Evolutionary conservation across 768 basidiomycete genomes (phyloP), one percentile per base, ranked within the genome.

Genomic region (Amanita rimosa): DNA sequence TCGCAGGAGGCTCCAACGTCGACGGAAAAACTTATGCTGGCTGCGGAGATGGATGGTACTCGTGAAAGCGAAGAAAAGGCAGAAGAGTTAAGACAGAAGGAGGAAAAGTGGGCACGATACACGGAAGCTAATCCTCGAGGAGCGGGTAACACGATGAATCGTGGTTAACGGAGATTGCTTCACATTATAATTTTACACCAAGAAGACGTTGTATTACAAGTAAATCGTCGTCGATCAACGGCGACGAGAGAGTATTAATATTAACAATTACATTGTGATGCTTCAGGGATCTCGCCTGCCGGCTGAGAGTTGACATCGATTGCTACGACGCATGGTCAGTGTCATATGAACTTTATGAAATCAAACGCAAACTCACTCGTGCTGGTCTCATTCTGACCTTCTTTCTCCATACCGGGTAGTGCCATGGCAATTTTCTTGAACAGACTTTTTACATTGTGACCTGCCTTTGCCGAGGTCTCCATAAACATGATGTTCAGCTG

Each of bases 341-440:
- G 33, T n/a, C 34, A 35, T 14, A 45, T 40, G 37, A 13, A 47
- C 19, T 44, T 38, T 38, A n/a, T 3, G 24, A 11, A 16, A 42
- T 40, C 60, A 62, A 27, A 29, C 6, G 26, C 58, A 71, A 50
- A 41, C 41, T 35, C 57, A 76, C 76, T 78, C 38, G 74, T 73
- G 50, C 75, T 77, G n/a, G 72, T 59, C 53, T 83, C 75, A 35
- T 64, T 67, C 54, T 83, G 81, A 19, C 58, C 72, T 31, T 84
- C 88, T 62, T 86, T 91, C 59, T 94, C 91, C 80, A 93, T 93
- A 10, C 96, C 96, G 16, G 96, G 95, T 44, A 99, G 67, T 2
- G 93, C 93, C 84, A 98, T 83, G 1, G 96, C 96, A 55, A 99
- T 99, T 75, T 98, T 98, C 73, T 97, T 94, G 76, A 99, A 99